A percentile compares a stretch with the other conserved stretches of the same genome.
Conservation (phyloP, 1,284 basidiomycete species). For the Coniophora puteana region DNA sequence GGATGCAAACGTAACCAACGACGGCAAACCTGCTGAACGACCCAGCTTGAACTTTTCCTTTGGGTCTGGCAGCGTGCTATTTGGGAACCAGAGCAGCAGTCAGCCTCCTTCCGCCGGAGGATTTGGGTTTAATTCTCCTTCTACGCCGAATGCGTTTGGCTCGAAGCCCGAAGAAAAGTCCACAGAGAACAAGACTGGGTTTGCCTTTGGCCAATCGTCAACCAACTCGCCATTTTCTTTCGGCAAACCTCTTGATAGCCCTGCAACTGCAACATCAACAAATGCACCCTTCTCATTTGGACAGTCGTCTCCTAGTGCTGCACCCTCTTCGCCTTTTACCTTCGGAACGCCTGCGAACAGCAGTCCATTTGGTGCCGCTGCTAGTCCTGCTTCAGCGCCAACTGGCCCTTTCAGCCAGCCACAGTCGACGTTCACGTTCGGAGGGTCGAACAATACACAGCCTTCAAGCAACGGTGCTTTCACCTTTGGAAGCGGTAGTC, state of each 20-base stretch:
- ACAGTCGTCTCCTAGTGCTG: conserved; percentile 29
- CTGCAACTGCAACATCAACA: conserved; percentile 33
- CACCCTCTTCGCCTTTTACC: conserved; percentile 38
- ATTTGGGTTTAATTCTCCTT: conserved; percentile 25
- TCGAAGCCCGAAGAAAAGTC: conserved; percentile 29
- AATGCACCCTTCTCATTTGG: conserved; percentile 43
- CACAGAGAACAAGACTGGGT: conserved; percentile 21
- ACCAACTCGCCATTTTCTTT: conserved; percentile 29
- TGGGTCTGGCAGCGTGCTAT: conserved; percentile 19
- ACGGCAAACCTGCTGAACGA: conserved; percentile 26
- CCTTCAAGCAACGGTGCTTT: conserved; percentile 21
- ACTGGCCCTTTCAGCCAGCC: conserved; percentile 46
- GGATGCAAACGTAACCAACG: conserved; percentile 39
- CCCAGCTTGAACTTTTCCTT: conserved; percentile 47
- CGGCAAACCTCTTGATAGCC: conserved; percentile 28
- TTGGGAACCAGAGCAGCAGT: conserved; percentile 30
- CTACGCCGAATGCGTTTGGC: conserved; percentile 23
- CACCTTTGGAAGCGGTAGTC: conserved; percentile 32
- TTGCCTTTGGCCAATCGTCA: conserved; percentile 25
- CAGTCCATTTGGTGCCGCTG: conserved; percentile 41
- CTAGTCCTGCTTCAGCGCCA: conserved; percentile 38
- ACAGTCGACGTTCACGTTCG: conserved; percentile 32
- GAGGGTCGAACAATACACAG: conserved; percentile 26
- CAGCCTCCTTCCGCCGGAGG: conserved; percentile 24
- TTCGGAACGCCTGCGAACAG: conserved; percentile 38